Conservation (phyloP, 176 grass and related monocot genomes). For the Oryza nivara region DNA sequence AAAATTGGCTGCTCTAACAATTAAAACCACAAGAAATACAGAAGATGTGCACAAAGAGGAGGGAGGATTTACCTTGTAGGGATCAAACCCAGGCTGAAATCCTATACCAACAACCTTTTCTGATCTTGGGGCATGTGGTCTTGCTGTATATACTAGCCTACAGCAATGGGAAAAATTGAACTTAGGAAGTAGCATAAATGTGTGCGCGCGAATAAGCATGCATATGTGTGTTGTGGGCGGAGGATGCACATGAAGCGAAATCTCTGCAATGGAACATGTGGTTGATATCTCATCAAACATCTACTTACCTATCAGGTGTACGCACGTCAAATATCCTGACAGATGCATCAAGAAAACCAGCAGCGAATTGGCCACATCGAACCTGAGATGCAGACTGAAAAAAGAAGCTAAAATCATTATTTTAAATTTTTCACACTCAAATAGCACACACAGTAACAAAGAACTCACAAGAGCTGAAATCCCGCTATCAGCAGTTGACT, state of each 20-base stretch:
- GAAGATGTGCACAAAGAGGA: conserved; percentile 16
- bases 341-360: conserved; percentile 79
- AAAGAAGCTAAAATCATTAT: conserved; percentile 45
- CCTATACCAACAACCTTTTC: conserved; percentile 91
- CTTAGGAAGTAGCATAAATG: not conserved
- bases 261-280: conserved; percentile 21
- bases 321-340: conserved; percentile 92
- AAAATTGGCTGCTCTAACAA: not conserved
- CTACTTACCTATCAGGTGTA: conserved; percentile 64
- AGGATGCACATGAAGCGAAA: not conserved
- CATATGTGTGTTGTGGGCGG: not conserved
- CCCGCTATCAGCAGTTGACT: conserved; percentile 60
- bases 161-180: conserved; percentile 32
- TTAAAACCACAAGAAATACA: conserved; percentile 40
- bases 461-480: conserved; percentile 83
- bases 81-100: conserved; percentile 91
- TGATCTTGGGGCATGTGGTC: conserved; percentile 76
- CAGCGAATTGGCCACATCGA: conserved; percentile 66
- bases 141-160: conserved; percentile 69
- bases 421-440: conserved; percentile 20
- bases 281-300: conserved; percentile 22
- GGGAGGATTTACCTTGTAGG: conserved; percentile 66
- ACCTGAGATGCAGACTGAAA: conserved; percentile 83
- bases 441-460: conserved; percentile 31
- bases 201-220: not conserved